These are phyloP conservation scores for Paramyrothecium sp. DNA, from an alignment of 2,329 filamentous ascomycete species.

Conservation along the genomic window DNA sequence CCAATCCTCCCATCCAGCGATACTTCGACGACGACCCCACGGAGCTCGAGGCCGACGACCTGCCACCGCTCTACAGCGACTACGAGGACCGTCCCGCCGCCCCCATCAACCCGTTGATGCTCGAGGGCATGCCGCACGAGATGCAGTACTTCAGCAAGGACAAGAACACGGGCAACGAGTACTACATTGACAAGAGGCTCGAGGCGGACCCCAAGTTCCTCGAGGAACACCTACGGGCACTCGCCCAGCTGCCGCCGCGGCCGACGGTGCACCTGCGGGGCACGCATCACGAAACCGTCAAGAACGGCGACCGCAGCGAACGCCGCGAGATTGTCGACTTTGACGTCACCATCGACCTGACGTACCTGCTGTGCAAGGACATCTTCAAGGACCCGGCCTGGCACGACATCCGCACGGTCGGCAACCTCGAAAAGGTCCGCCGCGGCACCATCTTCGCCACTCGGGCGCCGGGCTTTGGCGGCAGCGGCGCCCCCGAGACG, in stretches of 20 bases:
- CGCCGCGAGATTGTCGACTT: constrained; percentile 54
- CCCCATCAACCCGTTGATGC: constrained; percentile 21
- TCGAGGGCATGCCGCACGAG: constrained; percentile 5
- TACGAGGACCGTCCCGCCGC: constrained; percentile 21
- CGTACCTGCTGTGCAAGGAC: constrained; percentile 53
- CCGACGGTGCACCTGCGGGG: constrained; percentile 52
- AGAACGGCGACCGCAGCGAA: constrained; percentile 45
- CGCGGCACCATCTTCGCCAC: constrained; percentile 62
- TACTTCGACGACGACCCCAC: constrained; percentile 36
- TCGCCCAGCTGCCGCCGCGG: constrained; percentile 50
- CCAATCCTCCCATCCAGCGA: constrained; percentile 19
- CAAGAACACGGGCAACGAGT: constrained; percentile 30
- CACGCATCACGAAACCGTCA: constrained; percentile 46
- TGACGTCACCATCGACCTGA: constrained; percentile 57
- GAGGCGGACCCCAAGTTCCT: constrained; percentile 43
- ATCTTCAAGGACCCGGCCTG: constrained; percentile 36
- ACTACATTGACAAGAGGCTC: constrained; percentile 43
- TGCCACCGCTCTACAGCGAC: constrained; percentile 45
- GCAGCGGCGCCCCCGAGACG: constrained; percentile 22
- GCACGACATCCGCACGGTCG: constrained; percentile 47
- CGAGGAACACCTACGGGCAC: constrained; percentile 39
- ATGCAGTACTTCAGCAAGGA: constrained; percentile 28
- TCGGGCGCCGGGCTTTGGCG: constrained; percentile 44
- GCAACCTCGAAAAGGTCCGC: constrained; percentile 58
- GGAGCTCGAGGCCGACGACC: constrained; percentile 34